A percentile compares a stretch with the other conserved stretches of the same genome.
Conservation (phyloP, 352 stramenopile species). For the Globisporangium abappressorium region DNA sequence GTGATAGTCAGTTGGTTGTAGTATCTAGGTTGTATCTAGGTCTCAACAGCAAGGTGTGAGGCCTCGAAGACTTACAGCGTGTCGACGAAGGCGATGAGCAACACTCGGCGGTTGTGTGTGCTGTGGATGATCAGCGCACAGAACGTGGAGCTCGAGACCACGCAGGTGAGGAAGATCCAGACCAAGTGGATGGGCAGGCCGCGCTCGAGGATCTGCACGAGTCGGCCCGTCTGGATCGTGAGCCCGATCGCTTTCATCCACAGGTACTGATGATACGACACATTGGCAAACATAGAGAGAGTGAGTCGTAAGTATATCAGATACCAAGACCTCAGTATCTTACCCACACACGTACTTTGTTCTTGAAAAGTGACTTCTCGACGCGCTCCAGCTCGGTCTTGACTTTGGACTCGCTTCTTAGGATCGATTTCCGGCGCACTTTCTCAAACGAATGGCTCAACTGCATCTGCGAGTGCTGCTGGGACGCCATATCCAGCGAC, state of each 20-base stretch:
- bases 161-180: conserved; percentile 7
- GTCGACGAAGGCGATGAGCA: conserved; percentile 19
- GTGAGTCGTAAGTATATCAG: background rate
- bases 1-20: background rate
- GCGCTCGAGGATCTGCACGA: conserved; percentile 16
- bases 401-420: conserved; percentile 5
- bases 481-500: background rate
- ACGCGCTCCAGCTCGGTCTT: conserved; percentile 10
- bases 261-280: conserved; percentile 8
- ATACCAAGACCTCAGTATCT: background rate
- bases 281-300: background rate
- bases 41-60: background rate
- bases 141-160: background rate
- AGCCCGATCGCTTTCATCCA: conserved; percentile 18
- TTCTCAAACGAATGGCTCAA: conserved; percentile 9
- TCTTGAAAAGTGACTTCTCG: conserved; percentile 7
- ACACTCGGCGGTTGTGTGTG: conserved; percentile 11
- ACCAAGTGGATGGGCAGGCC: conserved; percentile 13
- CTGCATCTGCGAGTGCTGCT: conserved; percentile 1
- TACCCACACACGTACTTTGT: conserved; percentile 1
- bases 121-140: conserved; percentile 11
- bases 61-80: conserved; percentile 11
- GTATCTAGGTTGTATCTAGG: background rate
- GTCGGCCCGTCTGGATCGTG: conserved; percentile 7
- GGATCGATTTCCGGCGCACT: conserved; percentile 9